A percentile compares a stretch with the other conserved stretches of the same genome.
These are phyloP conservation scores for Skeletonema costatum DNA, from an alignment of 108 stramenopile genomes.

Conservation along the genomic window DNA sequence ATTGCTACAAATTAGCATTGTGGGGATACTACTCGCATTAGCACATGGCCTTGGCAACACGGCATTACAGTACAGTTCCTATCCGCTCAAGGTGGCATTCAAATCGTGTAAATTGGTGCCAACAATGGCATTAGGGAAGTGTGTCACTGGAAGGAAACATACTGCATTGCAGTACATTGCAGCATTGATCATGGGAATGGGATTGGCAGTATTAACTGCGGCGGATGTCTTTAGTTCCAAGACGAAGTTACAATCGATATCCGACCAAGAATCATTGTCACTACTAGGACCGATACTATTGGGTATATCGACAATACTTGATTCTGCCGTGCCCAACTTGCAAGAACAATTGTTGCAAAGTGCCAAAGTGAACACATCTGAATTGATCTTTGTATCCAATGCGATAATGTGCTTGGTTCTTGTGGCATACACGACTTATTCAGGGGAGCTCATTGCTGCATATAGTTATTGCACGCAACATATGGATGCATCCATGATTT, in stretches of 20 bases:
- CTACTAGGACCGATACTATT: constrained; percentile 31
- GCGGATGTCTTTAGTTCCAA: constrained; percentile 24
- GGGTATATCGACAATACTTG: constrained; percentile 31
- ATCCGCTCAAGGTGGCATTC: constrained; percentile 51
- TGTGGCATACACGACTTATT: constrained; percentile 19
- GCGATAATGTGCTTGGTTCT: constrained; percentile 36
- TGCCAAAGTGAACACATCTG: constrained; percentile 32
- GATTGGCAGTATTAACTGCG: constrained; percentile 35
- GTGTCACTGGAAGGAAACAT: constrained; percentile 30
- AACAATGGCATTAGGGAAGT: constrained; percentile 44
- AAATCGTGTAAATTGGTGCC: constrained; percentile 51
- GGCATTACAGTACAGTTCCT: constrained; percentile 33
- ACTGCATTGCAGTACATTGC: constrained; percentile 39
- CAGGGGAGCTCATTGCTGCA: constrained; percentile 31
- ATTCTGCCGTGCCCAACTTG: constrained; percentile 40
- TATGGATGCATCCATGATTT: constrained; percentile 11
- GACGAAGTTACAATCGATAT: background rate
- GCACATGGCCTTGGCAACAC: constrained; percentile 40
- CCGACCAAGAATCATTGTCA: background rate
- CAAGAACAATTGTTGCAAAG: constrained; percentile 45
- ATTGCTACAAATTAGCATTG: constrained; percentile 14
- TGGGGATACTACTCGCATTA: constrained; percentile 23
- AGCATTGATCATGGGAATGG: constrained; percentile 45
- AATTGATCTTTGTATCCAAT: constrained; percentile 42
- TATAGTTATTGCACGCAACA: constrained; percentile 20